phyloP scores from a whole-genome alignment of 139 green algal species.

The Haematococcus sp. region DNA sequence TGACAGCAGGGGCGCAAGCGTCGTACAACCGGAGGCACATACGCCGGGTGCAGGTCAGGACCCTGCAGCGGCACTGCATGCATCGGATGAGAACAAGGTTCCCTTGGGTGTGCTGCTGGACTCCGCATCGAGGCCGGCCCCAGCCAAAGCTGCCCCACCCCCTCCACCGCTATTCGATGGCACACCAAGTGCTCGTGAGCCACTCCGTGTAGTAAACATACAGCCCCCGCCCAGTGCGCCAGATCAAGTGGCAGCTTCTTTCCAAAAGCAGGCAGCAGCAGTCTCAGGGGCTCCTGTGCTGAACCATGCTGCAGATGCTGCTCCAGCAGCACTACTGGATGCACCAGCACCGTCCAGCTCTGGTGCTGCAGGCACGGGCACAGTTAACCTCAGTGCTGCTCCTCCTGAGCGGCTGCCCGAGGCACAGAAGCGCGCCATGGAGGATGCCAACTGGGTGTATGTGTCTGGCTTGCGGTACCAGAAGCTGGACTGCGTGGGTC shows the following conservation, averaged over 20 bases:
- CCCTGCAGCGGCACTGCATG: neutral
- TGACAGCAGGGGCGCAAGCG: neutral
- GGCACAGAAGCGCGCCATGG: conserved; percentile 39
- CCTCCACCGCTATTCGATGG: neutral
- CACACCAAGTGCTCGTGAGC: too few relatives aligned
- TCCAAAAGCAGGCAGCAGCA: neutral
- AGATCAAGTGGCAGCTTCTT: neutral
- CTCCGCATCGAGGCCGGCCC: too few relatives aligned
- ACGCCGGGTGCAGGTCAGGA: neutral
- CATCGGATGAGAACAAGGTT: conserved; percentile 14
- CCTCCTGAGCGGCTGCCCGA: conserved; percentile 33
- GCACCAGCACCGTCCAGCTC: conserved; percentile 4
- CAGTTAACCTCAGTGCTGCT: neutral
- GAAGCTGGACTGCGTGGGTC: conserved; percentile 92
- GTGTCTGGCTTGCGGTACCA: conserved; percentile 81
- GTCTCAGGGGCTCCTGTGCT: neutral
- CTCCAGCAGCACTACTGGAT: neutral
- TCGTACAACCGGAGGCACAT: too few relatives aligned
- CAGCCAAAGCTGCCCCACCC: neutral
- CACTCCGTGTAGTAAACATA: too few relatives aligned
- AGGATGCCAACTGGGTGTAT: conserved; percentile 80
- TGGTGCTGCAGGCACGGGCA: conserved; percentile 6
- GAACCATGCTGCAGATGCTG: conserved; percentile 15
- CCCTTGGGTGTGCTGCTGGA: neutral
- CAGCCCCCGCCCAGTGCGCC: too few relatives aligned